phyloP scores from a whole-genome alignment of 805 yeast genomes.

The Myxozyma neotropica region DNA sequence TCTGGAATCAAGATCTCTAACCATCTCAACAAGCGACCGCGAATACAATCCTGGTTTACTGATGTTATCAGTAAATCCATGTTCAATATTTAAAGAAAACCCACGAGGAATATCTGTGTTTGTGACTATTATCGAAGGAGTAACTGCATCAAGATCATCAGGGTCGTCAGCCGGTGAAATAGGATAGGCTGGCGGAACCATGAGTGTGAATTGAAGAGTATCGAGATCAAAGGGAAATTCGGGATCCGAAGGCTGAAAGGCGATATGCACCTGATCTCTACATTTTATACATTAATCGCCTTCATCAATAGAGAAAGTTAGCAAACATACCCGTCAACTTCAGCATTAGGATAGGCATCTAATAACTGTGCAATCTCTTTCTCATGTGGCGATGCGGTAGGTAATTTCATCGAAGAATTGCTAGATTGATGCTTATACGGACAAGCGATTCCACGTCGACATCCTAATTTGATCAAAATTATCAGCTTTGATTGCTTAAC shows the following conservation, averaged over 20 bases:
- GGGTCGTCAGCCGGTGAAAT: conserved; percentile 3
- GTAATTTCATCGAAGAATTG: background rate
- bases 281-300: background rate
- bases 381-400: background rate
- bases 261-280: conserved; percentile 13
- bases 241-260: conserved; percentile 62
- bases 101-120: conserved; percentile 74
- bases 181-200: conserved; percentile 62
- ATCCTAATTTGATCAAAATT: conserved; percentile 34
- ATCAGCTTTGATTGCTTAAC: background rate
- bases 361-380: conserved; percentile 11
- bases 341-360: conserved; percentile 10
- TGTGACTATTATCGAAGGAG: conserved; percentile 58
- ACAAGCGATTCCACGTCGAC: conserved; percentile 17
- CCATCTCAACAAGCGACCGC: conserved; percentile 55
- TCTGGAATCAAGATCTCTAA: conserved; percentile 57
- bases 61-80: conserved; percentile 52
- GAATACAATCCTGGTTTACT: conserved; percentile 43
- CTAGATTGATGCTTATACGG: conserved; percentile 14
- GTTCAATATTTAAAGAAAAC: conserved; percentile 64
- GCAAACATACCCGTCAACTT: conserved; percentile 14
- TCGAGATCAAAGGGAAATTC: conserved; percentile 70
- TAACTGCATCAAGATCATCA: conserved; percentile 21
- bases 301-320: background rate
- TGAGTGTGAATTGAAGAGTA: conserved; percentile 54